These are phyloP conservation scores for Coniella lustricola DNA, from an alignment of 2,329 filamentous ascomycete genomes.

Conservation along the genomic window DNA sequence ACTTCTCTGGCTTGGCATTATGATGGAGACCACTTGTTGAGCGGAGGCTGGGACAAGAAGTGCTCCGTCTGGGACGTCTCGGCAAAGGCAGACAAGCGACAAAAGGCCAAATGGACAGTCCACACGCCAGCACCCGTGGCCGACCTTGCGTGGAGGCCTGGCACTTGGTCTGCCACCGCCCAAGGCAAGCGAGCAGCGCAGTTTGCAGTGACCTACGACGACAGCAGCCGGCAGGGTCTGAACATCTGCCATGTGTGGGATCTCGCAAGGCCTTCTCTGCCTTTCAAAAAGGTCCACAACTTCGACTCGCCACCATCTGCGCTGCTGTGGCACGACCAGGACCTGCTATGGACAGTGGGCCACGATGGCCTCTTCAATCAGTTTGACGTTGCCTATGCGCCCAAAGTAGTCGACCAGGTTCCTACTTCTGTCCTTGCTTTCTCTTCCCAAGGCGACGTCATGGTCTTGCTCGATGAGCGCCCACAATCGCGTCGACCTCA, in stretches of 20 bases:
- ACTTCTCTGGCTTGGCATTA: conserved; percentile 60
- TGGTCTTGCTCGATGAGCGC: conserved; percentile 57
- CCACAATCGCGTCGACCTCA: conserved; percentile 35
- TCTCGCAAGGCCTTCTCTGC: conserved; percentile 58
- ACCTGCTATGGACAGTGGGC: conserved; percentile 60
- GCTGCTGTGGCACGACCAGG: conserved; percentile 57
- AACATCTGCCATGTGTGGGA: conserved; percentile 61
- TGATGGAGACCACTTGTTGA: conserved; percentile 59
- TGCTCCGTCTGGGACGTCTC: conserved; percentile 62
- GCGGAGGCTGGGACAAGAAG: conserved; percentile 54
- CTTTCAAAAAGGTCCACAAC: conserved; percentile 57
- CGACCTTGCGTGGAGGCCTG: conserved; percentile 55
- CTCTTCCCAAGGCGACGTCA: conserved; percentile 50
- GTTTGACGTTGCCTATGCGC: conserved; percentile 58
- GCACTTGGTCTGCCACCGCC: conserved; percentile 57
- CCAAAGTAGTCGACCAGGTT: conserved; percentile 55
- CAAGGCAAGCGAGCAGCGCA: conserved; percentile 54
- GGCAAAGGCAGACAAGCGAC: conserved; percentile 51
- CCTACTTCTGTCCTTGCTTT: conserved; percentile 56
- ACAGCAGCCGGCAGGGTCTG: conserved; percentile 47
- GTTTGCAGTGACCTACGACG: conserved; percentile 56
- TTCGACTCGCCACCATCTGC: conserved; percentile 52
- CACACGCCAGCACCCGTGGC: conserved; percentile 54
- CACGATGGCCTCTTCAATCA: conserved; percentile 56
- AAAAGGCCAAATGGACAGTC: conserved; percentile 58